phyloP scores from a whole-genome alignment of 805 yeast genomes.

The Starmera amethionina region DNA sequence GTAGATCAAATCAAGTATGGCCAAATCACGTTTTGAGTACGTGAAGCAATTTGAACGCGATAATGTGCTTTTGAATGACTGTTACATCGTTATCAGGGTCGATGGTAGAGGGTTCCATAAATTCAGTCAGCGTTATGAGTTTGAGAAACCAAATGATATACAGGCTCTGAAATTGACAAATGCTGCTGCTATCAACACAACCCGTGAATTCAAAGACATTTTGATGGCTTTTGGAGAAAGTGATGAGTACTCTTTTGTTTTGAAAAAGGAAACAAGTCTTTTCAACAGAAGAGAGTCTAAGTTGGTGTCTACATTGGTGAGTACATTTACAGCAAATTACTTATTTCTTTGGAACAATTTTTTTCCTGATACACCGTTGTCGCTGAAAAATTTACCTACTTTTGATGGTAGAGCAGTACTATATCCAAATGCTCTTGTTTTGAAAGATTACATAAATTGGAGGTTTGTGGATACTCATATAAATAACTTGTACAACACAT shows the following conservation, averaged over 20 bases:
- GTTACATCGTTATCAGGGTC: constrained; percentile 73
- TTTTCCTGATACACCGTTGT: constrained; percentile 38
- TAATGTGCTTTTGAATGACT: constrained; percentile 61
- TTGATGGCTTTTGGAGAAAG: constrained; percentile 87
- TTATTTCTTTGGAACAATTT: constrained; percentile 53
- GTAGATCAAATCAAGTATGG: constrained; percentile 35
- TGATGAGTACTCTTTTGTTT: constrained; percentile 84
- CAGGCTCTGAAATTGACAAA: constrained; percentile 77
- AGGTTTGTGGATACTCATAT: constrained; percentile 95
- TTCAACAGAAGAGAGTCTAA: constrained; percentile 80
- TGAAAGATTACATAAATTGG: constrained; percentile 87
- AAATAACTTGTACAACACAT: constrained; percentile 85
- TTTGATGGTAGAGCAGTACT: constrained; percentile 88
- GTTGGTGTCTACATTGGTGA: constrained; percentile 70
- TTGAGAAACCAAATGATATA: constrained; percentile 80
- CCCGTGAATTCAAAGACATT: constrained; percentile 60
- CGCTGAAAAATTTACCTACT: constrained; percentile 55
- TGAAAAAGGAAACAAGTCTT: constrained; percentile 51
- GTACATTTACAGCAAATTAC: constrained; percentile 73
- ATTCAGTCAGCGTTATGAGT: constrained; percentile 62
- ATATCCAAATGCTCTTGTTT: constrained; percentile 53
- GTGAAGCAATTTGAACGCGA: constrained; percentile 76
- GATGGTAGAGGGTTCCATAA: constrained; percentile 95
- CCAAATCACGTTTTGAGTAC: constrained; percentile 81
- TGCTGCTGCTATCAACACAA: constrained; percentile 58